These are phyloP conservation scores for Candida silvicultrix DNA, from an alignment of 805 yeast species.

Conservation along the genomic window DNA sequence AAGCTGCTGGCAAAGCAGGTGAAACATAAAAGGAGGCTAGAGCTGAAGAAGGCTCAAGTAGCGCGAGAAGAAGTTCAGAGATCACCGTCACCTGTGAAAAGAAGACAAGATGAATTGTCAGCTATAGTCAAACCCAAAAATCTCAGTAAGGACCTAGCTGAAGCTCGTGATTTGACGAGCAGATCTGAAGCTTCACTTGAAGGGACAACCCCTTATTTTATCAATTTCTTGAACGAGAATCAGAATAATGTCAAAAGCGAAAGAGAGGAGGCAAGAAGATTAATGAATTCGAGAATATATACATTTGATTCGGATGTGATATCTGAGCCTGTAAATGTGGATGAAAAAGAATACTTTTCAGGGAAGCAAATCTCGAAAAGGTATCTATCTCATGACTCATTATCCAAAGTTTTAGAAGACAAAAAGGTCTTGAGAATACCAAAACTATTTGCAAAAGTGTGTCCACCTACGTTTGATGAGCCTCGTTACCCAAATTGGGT, in stretches of 20 bases:
- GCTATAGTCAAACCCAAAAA: background rate
- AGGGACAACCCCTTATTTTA: constrained; percentile 25
- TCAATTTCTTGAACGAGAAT: constrained; percentile 23
- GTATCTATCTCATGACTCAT: constrained; percentile 32
- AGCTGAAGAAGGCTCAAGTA: no score
- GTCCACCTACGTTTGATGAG: constrained; percentile 61
- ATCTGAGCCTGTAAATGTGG: constrained; percentile 24
- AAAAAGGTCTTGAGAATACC: constrained; percentile 52
- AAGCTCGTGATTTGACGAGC: no score
- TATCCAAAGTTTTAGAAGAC: constrained; percentile 36
- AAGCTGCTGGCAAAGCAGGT: constrained; percentile 10
- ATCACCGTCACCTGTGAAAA: background rate
- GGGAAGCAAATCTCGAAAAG: constrained; percentile 37
- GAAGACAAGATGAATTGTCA: background rate
- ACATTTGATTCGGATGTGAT: constrained; percentile 28
- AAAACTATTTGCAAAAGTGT: constrained; percentile 56
- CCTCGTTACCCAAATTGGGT: constrained; percentile 76
- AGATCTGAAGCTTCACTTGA: background rate
- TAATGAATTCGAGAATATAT: constrained; percentile 31
- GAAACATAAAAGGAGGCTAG: constrained; percentile 1
- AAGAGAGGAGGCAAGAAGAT: constrained; percentile 15
- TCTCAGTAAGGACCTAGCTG: background rate
- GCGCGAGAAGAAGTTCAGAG: background rate
- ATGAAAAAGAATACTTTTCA: constrained; percentile 42
- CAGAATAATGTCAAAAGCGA: constrained; percentile 11